Conservation (phyloP, 2,329 filamentous ascomycete genomes). For the Colletotrichum australisinense region DNA sequence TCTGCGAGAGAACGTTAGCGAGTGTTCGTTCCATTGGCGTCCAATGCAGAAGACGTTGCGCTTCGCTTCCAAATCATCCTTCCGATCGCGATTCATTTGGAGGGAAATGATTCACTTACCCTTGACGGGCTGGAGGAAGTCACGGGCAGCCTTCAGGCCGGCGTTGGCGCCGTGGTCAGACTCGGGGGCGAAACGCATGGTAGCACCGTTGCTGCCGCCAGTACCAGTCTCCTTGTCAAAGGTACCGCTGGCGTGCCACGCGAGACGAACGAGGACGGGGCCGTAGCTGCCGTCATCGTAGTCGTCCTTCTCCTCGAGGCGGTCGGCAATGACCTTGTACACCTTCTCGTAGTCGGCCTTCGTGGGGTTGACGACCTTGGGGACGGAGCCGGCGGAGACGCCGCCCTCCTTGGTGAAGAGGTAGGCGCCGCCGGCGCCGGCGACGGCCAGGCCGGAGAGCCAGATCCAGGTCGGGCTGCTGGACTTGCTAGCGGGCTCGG, state of each 20-base stretch:
- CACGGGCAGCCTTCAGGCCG: constrained; percentile 84
- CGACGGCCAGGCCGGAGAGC: constrained; percentile 68
- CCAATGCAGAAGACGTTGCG: not conserved
- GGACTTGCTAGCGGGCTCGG: constrained; percentile 66
- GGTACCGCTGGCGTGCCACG: constrained; percentile 94
- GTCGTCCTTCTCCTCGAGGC: constrained; percentile 88
- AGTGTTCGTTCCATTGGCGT: not conserved
- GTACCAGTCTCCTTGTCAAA: constrained; percentile 90
- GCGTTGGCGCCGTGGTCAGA: constrained; percentile 93
- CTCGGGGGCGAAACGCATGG: constrained; percentile 95
- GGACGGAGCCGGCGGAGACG: constrained; percentile 56
- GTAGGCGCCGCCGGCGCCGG: constrained; percentile 72
- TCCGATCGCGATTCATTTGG: too few relatives aligned
- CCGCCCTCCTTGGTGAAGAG: constrained; percentile 72
- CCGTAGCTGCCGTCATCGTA: constrained; percentile 98
- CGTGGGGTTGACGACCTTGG: constrained; percentile 72
- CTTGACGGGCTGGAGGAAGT: constrained; percentile 95
- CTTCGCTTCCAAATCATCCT: too few relatives aligned
- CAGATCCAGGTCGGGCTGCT: constrained; percentile 64
- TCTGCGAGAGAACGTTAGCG: constrained; percentile 50
- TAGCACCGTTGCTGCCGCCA: constrained; percentile 94
- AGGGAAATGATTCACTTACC: constrained; percentile 55
- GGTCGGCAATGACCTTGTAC: constrained; percentile 85
- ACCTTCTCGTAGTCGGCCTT: constrained; percentile 95
- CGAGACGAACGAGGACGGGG: constrained; percentile 88